Evolutionary conservation across 768 basidiomycete genomes (phyloP), one percentile per base, ranked within the genome.

Genomic region (Lyophyllum shimeji): DNA sequence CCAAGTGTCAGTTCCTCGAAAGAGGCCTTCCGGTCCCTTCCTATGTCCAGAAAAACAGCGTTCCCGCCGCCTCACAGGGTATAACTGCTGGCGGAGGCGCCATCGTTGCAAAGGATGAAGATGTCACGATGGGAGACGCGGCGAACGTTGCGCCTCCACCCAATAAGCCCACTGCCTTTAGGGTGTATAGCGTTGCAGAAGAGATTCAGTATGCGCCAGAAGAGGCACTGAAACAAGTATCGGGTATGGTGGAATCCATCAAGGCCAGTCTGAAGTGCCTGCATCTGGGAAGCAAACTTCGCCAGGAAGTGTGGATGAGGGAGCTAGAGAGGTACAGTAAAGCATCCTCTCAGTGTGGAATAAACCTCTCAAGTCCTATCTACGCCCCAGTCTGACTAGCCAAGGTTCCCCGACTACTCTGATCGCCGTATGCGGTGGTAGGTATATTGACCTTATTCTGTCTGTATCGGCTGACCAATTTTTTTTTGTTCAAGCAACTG

Each of bases 401-500:
- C 81, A 84, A 62, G 77, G 77, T 1, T 68, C 76, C 1, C 84
- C 84, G 1, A 79, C 76, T 11, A 85, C 82, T 13, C 68, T 86
- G 59, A 85, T 85, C 55, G 84, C 85, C n/a, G 76, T 87, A 7
- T 86, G 84, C 56, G 84, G 85, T 45, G 83, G 82, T 82, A 65
- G 25, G 73, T 64, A 7, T 17, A 39, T 31, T 40, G 48, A 45
- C 18, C 33, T n/a, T n/a, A 42, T 12, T 49, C 6, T 11, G 24
- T 21, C 51, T 20, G 8, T 24, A 34, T 18, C n/a, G 48, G 12
- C n/a, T 53, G 34, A 47, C 46, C 4, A 51, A n/a, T n/a, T n/a
- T 50, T 23, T 31, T 18, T 31, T 3, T 29, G 51, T 46, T 33
- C 53, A 46, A 84, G 83, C 79, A 5, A 85, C 83, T 7, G 83